Evolutionary conservation across 306 rosid species (phyloP).

Genomic region (Ammopiptanthus mongolicus): DNA sequence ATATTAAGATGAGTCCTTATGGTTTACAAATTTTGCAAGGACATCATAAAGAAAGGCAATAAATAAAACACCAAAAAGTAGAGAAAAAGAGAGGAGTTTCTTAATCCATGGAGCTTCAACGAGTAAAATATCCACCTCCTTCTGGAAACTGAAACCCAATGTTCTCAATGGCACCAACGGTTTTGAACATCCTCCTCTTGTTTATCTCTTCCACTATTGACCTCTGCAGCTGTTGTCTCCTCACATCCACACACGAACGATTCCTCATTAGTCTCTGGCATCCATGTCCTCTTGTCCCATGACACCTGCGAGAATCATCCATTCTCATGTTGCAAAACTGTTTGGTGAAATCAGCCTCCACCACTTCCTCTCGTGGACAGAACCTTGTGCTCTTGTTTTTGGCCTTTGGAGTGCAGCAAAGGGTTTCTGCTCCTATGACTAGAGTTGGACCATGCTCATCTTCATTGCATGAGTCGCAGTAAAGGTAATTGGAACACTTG

Average conservation of each 20-base stretch:
- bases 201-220: constrained; percentile 65
- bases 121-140: constrained; percentile 1
- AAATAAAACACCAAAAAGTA: background rate
- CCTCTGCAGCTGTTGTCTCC: constrained; percentile 55
- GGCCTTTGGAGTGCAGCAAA: constrained; percentile 20
- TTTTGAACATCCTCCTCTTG: constrained; percentile 61
- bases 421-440: constrained; percentile 17
- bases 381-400: constrained; percentile 55
- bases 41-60: background rate
- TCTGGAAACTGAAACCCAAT: constrained; percentile 63
- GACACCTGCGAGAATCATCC: constrained; percentile 7
- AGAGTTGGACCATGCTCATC: constrained; percentile 30
- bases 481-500: constrained; percentile 43
- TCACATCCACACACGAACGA: constrained; percentile 50
- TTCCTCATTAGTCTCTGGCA: constrained; percentile 27
- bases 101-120: background rate
- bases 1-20: background rate
- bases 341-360: constrained; percentile 18
- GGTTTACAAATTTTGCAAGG: background rate
- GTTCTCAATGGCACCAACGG: constrained; percentile 62
- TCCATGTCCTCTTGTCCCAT: background rate
- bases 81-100: background rate
- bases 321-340: constrained; percentile 23
- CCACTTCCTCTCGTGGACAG: constrained; percentile 42
- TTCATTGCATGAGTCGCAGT: constrained; percentile 39